Evolutionary conservation across 345 rosid species (phyloP).

Genomic region (Melaleuca alternifolia): DNA sequence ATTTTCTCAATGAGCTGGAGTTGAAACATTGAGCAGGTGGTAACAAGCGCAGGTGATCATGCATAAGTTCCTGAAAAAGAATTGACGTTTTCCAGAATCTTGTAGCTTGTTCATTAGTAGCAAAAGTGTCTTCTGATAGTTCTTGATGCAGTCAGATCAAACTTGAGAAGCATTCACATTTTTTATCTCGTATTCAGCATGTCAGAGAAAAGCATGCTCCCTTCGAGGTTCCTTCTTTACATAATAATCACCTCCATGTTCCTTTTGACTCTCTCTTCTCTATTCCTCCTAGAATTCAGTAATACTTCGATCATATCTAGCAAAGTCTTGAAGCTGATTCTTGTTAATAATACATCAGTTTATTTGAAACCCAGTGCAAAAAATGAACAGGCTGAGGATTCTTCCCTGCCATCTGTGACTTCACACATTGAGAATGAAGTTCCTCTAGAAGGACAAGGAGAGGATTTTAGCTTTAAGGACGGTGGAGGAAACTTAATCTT

Average conservation of each 20-base stretch:
- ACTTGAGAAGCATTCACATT: background rate
- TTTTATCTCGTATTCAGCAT: constrained; percentile 2
- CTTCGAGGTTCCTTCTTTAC: constrained; percentile 48
- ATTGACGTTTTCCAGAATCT: background rate
- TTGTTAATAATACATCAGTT: constrained; percentile 37
- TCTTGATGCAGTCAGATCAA: background rate
- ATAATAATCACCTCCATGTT: constrained; percentile 39
- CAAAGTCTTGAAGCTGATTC: constrained; percentile 50
- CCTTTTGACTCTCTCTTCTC: constrained; percentile 43
- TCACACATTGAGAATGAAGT: constrained; percentile 11
- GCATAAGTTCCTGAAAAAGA: background rate
- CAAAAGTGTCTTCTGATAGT: background rate
- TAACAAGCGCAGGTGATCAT: background rate
- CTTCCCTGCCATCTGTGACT: background rate
- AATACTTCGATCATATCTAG: constrained; percentile 36
- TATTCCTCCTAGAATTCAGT: constrained; percentile 50
- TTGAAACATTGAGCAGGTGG: background rate
- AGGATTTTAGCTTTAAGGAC: constrained; percentile 3
- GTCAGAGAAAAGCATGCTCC: constrained; percentile 48
- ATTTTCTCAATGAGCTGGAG: background rate
- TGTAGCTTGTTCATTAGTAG: background rate
- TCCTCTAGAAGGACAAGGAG: constrained; percentile 1
- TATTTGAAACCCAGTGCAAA: constrained; percentile 18
- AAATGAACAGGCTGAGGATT: constrained; percentile 16
- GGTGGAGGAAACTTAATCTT: background rate